Conservation (phyloP, 2,329 filamentous ascomycete species). For the Hypoxylon sp. region DNA sequence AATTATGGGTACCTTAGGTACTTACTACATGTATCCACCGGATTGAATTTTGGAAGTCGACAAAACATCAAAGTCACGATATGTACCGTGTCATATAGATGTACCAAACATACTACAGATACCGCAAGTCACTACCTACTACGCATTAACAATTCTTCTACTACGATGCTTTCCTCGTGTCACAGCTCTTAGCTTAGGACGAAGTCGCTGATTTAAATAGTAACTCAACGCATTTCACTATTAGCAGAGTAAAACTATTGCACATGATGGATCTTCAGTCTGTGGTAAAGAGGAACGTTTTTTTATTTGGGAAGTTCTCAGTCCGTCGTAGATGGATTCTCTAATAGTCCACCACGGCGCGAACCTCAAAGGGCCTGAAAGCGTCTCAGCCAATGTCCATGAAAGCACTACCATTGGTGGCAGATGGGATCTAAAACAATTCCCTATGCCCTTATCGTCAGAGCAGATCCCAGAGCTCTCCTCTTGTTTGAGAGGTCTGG, state of each 20-base stretch:
- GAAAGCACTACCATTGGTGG: constrained; percentile 53
- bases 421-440: constrained; percentile 52
- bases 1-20: neutral
- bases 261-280: constrained; percentile 14
- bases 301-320: constrained; percentile 62
- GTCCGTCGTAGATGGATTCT: constrained; percentile 59
- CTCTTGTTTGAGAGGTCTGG: constrained; percentile 48
- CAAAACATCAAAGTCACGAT: too few relatives aligned
- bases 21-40: too few relatives aligned
- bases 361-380: constrained; percentile 56
- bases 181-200: neutral
- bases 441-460: constrained; percentile 54
- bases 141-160: neutral
- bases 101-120: neutral
- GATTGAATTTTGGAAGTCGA: too few relatives aligned
- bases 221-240: constrained; percentile 14
- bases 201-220: neutral
- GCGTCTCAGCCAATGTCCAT: constrained; percentile 56
- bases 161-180: neutral
- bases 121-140: neutral
- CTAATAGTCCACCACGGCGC: constrained; percentile 54
- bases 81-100: too few relatives aligned
- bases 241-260: constrained; percentile 12
- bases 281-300: constrained; percentile 49
- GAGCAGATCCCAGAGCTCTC: constrained; percentile 52